Percentiles rank a stretch among this genome's conserved stretches.
These are phyloP conservation scores for Triticum timopheevii DNA, from an alignment of 176 grass and related monocot genomes.

Conservation along the genomic window DNA sequence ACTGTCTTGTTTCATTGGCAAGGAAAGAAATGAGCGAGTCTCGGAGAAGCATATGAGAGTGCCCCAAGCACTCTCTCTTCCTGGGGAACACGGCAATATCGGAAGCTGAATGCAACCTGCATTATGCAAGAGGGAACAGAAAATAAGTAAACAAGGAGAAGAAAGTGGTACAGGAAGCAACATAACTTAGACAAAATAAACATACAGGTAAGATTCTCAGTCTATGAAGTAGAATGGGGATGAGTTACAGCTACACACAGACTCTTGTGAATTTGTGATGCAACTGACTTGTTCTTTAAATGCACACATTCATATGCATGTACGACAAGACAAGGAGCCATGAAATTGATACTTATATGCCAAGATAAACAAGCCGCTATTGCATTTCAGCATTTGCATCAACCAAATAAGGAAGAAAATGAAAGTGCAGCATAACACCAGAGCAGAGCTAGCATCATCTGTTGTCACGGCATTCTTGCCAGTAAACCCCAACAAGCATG, in stretches of 20 bases:
- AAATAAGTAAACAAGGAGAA: conserved; percentile 20
- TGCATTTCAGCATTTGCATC: background rate
- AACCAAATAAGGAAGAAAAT: background rate
- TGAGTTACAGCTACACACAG: background rate
- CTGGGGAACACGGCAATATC: background rate
- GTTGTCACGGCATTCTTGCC: background rate
- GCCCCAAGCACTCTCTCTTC: background rate
- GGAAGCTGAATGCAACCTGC: conserved; percentile 25
- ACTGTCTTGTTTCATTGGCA: conserved; percentile 17
- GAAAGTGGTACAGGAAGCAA: background rate
- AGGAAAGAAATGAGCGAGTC: background rate
- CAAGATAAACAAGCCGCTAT: background rate
- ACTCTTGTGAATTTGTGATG: background rate
- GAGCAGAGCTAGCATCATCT: background rate
- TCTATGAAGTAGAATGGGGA: background rate
- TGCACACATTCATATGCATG: background rate
- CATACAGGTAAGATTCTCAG: background rate
- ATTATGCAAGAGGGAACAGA: conserved; percentile 22
- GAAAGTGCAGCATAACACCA: background rate
- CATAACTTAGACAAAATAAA: background rate
- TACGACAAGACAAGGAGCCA: background rate
- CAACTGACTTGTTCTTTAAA: background rate
- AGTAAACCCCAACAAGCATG: background rate
- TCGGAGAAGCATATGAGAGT: conserved; percentile 32
- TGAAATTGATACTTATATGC: background rate